Base-by-base conservation (phyloP, 176 grass and related monocot genomes). In the Pontederia paniculata region DNA sequence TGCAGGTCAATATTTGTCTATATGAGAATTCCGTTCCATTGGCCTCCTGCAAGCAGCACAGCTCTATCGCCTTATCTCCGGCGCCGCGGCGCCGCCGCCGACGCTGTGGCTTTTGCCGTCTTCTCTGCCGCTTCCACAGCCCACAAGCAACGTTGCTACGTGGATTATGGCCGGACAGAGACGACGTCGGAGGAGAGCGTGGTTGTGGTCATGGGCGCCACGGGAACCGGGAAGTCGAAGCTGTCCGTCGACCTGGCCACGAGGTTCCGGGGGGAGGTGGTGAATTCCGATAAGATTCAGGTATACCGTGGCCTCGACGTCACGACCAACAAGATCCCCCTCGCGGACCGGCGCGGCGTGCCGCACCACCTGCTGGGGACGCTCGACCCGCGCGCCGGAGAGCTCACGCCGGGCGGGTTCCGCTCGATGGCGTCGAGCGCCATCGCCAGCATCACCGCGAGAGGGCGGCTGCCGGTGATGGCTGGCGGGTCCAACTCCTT, bases 211-310 rank as follows among this genome's bases (percentile, higher is more conserved):
- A 49, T 89, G 23, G 86, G 86, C 10, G 78, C 86, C 5, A 89
- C 86, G 17, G 86, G 86, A 13, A 81, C 86, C 17, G 86, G 86
- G 0, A 91, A 91, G 88, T 81, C 88, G 2, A 81, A 83, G 78
- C 82, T 91, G 23, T 86, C 88, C 57, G 66, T 91, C 60, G 88
- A 91, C 75, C 76, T 77, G 0, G 78, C 78, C 20, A n/a, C 12
- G 1, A 59, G 18, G 43, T 28, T 83, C 12, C 60, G 42, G 6
- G 78, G 82, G 17, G 88, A 91, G 82, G 88, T 86, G 21, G 60
- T 91, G 13, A 91, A 91, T 82, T 70, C 88, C 0, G 88, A 91
- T 20, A 91, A 91, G 72, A 86, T 91, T 62, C 88, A 91, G 76
- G 73, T 91, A 21, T 86, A 91, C 61, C 14, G 7, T 12, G 88